These are phyloP conservation scores for Pseudogymnoascus sp. DNA, from an alignment of 2,329 filamentous ascomycete genomes.

Conservation along the genomic window DNA sequence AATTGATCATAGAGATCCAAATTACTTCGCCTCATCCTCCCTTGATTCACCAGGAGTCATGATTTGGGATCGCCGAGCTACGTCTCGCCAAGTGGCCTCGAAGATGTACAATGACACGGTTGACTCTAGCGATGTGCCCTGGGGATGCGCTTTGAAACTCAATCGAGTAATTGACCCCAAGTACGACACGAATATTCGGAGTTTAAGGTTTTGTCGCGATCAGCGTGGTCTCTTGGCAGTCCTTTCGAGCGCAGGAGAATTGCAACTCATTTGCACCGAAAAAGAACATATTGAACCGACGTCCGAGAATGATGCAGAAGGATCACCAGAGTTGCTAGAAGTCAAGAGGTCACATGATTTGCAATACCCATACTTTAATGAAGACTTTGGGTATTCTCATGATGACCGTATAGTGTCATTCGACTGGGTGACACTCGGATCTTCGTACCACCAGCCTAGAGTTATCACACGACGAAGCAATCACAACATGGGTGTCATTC, in stretches of 20 bases:
- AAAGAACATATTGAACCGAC: constrained; percentile 42
- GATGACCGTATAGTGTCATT: constrained; percentile 56
- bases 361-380: constrained; percentile 48
- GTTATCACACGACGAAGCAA: constrained; percentile 52
- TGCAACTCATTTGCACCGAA: constrained; percentile 51
- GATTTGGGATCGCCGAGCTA: constrained; percentile 69
- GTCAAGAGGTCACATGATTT: constrained; percentile 53
- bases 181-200: constrained; percentile 53
- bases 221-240: constrained; percentile 53
- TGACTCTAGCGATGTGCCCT: constrained; percentile 53
- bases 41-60: constrained; percentile 66
- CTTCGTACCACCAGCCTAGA: constrained; percentile 47
- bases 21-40: constrained; percentile 76
- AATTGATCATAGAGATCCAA: constrained; percentile 71
- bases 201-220: constrained; percentile 55
- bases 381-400: constrained; percentile 36
- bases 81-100: constrained; percentile 43
- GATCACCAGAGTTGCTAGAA: constrained; percentile 50
- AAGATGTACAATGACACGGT: constrained; percentile 48
- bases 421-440: constrained; percentile 56
- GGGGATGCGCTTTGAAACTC: constrained; percentile 52
- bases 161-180: constrained; percentile 45
- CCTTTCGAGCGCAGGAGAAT: constrained; percentile 53
- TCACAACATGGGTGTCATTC: constrained; percentile 52
- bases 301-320: constrained; percentile 37